Base-by-base conservation (phyloP, 352 stramenopile genomes). In the Globisporangium echinulatum region DNA sequence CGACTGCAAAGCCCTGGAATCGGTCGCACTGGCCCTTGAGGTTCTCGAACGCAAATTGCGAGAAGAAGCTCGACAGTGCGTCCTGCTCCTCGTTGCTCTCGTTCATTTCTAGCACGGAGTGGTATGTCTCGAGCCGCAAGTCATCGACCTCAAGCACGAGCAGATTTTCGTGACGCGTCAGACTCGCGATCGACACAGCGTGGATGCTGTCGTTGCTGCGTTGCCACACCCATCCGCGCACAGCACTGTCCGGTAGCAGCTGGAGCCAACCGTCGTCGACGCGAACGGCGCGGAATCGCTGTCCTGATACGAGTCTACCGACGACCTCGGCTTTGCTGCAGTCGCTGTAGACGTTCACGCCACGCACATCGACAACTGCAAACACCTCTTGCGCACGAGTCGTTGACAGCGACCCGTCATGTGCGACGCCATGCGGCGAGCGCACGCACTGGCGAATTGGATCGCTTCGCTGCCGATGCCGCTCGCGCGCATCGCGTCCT, bases 131-230 rank as follows among this genome's bases (percentile, higher is more conserved):
- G 36, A 77, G 63, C 14, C 56, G 63, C 1, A 38, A 40, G 44
- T 91, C 81, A 51, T 91, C 81, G 46, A 93, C 60, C 7, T 76
- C 78, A 4, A 91, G 39, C 1, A 82, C 76, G 42, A 90, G 62
- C 1, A 87, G 66, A 60, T 89, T 77, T 58, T 91, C 81, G 39
- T 75, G 67, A 10, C 67, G 59, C 17, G 64, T 57, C 47, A 67
- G 59, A 9, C 46, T 47, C 3, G 59, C 43, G 6, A 62, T 55
- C 4, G 44, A 59, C 0, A 52, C 61, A 5, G 74, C 67, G 33
- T 83, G 67, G 10, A 86, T 6, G 5, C 53, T 69, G 43, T 86
- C 77, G 25, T 58, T 61, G 36, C 58, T 77, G 33, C 79, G 67
- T 6, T 77, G 69, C 25, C 61, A 63, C 17, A 86, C 59, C 82